These are phyloP conservation scores for Albugo laibachii DNA, from an alignment of 352 stramenopile species.

Conservation along the genomic window DNA sequence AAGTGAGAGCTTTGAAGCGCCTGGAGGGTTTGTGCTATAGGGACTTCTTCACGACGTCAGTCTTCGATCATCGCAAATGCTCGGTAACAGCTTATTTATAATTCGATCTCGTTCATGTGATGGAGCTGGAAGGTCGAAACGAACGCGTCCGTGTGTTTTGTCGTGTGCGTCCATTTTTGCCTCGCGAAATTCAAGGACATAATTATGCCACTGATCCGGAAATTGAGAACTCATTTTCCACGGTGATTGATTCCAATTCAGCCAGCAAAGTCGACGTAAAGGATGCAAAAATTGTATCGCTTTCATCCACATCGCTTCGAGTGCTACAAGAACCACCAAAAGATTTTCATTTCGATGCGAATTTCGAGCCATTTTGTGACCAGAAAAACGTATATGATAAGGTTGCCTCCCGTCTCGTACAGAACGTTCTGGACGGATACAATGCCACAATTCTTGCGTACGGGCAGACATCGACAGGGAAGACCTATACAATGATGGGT, in stretches of 20 bases:
- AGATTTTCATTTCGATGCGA: slow-evolving; percentile 39
- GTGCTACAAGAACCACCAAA: slow-evolving; percentile 12
- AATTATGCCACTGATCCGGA: slow-evolving; percentile 3
- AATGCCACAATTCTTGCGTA: slow-evolving; percentile 53
- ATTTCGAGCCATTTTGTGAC: slow-evolving; percentile 14
- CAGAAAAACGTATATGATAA: slow-evolving; percentile 30
- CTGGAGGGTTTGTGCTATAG: too few relatives aligned
- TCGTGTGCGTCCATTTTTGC: slow-evolving; percentile 30
- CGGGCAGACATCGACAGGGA: slow-evolving; percentile 38
- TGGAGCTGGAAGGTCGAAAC: not conserved
- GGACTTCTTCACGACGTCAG: too few relatives aligned
- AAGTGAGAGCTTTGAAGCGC: too few relatives aligned
- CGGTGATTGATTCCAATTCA: slow-evolving; percentile 6
- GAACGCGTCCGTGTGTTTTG: slow-evolving; percentile 60
- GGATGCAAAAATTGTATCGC: slow-evolving; percentile 4
- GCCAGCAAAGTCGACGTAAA: not conserved
- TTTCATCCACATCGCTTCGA: slow-evolving; percentile 5
- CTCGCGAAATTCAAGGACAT: slow-evolving; percentile 16
- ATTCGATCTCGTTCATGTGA: not conserved
- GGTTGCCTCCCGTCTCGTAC: slow-evolving; percentile 28
- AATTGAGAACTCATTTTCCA: slow-evolving; percentile 3
- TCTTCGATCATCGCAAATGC: too few relatives aligned
- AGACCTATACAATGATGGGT: slow-evolving; percentile 54
- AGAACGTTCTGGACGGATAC: slow-evolving; percentile 39
- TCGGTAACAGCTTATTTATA: too few relatives aligned